These are phyloP conservation scores for Amphicarpaea edgeworthii DNA, from an alignment of 306 rosid genomes.

Conservation along the genomic window DNA sequence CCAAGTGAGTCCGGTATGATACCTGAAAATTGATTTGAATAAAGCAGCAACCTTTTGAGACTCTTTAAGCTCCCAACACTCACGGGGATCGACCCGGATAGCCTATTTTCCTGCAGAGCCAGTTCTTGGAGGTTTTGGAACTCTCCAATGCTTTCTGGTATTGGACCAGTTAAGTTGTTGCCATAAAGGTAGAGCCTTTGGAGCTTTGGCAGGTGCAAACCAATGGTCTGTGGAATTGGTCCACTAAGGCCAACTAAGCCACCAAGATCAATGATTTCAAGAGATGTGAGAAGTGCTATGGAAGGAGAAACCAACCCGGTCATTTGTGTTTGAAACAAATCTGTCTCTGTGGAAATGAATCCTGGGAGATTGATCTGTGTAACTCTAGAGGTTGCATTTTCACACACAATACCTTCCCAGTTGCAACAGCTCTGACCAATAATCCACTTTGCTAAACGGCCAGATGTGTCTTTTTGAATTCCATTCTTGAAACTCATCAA, in stretches of 20 bases:
- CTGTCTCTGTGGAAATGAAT: slow-evolving; percentile 50
- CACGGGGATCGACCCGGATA: slow-evolving; percentile 55
- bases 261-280: slow-evolving; percentile 64
- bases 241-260: slow-evolving; percentile 59
- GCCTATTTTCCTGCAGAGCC: slow-evolving; percentile 51
- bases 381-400: slow-evolving; percentile 57
- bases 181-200: slow-evolving; percentile 57
- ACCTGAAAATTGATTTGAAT: slow-evolving; percentile 57
- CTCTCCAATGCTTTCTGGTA: slow-evolving; percentile 63
- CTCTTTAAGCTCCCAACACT: slow-evolving; percentile 51
- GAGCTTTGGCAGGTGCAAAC: slow-evolving; percentile 53
- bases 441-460: slow-evolving; percentile 57
- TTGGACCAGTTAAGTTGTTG: slow-evolving; percentile 58
- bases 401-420: slow-evolving; percentile 68
- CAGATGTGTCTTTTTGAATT: slow-evolving; percentile 58
- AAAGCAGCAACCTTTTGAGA: slow-evolving; percentile 45
- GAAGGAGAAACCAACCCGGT: slow-evolving; percentile 57
- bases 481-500: slow-evolving; percentile 59
- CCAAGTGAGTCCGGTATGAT: slow-evolving; percentile 51
- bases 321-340: slow-evolving; percentile 56
- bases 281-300: slow-evolving; percentile 55
- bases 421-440: slow-evolving; percentile 54
- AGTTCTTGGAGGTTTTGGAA: slow-evolving; percentile 63
- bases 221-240: slow-evolving; percentile 56
- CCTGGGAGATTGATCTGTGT: slow-evolving; percentile 60